Conservation (phyloP, 2,329 filamentous ascomycete species). For the Talaromyces verruculosus region DNA sequence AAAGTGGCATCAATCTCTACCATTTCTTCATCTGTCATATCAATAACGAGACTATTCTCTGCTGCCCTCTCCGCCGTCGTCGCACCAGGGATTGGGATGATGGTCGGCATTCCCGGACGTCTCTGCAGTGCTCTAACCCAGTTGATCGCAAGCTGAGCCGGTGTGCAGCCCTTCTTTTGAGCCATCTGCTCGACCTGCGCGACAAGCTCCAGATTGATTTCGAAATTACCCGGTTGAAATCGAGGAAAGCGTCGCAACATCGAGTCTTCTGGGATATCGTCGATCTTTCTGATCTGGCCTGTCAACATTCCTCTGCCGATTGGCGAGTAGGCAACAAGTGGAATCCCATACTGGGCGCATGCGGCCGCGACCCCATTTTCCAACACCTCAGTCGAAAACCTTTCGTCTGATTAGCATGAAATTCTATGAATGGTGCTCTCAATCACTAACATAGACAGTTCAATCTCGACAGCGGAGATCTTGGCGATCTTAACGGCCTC, state of each 20-base stretch:
- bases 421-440: neutral
- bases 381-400: neutral
- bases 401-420: neutral
- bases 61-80: constrained; percentile 38
- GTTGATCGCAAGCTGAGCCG: constrained; percentile 50
- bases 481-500: constrained; percentile 15
- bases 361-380: constrained; percentile 14
- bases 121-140: constrained; percentile 44
- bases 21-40: constrained; percentile 46
- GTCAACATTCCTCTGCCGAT: constrained; percentile 59
- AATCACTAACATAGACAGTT: neutral
- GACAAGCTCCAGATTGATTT: constrained; percentile 53
- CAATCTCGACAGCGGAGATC: neutral
- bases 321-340: constrained; percentile 61
- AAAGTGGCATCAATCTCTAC: constrained; percentile 21
- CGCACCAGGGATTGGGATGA: constrained; percentile 47
- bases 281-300: constrained; percentile 47
- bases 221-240: constrained; percentile 53
- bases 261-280: constrained; percentile 44
- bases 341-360: constrained; percentile 47
- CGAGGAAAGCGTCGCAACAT: constrained; percentile 38
- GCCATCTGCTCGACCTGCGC: constrained; percentile 49
- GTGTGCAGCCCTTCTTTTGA: constrained; percentile 42
- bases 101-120: constrained; percentile 32
- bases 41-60: constrained; percentile 44